Conservation (phyloP, 2,329 filamentous ascomycete species). For the Fonsecaea nubica region DNA sequence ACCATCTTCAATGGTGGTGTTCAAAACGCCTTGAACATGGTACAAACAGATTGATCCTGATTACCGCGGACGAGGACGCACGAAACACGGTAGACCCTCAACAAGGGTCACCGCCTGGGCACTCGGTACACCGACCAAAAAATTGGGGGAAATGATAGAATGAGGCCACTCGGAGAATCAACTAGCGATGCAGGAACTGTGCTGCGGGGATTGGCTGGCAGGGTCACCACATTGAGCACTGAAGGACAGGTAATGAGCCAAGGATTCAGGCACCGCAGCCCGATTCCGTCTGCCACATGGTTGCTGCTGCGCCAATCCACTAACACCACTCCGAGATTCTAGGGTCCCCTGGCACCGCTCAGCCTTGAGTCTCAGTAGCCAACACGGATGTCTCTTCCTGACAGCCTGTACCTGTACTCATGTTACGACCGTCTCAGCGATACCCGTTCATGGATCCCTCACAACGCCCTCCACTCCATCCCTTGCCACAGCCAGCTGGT, state of each 20-base stretch:
- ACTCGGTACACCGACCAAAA: not conserved
- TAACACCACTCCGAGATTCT: not conserved
- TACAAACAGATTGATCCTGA: not conserved
- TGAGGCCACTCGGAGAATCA: conserved; percentile 32
- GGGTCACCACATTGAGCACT: not conserved
- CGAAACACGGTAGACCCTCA: not conserved
- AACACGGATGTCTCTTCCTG: not conserved
- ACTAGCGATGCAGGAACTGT: conserved; percentile 19
- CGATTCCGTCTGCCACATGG: too few species aligned
- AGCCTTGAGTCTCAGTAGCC: not conserved
- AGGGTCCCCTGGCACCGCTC: not conserved
- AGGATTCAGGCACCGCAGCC: too few species aligned
- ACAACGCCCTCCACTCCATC: not conserved
- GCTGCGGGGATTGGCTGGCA: not conserved
- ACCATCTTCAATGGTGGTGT: conserved; percentile 19
- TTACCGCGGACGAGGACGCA: not conserved
- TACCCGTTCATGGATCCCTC: not conserved
- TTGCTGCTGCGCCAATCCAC: too few species aligned
- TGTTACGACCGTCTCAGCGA: not conserved
- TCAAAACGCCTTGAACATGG: not conserved
- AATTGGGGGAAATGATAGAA: not conserved
- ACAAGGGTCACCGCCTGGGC: not conserved
- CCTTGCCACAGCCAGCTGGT: not conserved
- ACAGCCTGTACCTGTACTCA: not conserved
- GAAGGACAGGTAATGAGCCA: too few species aligned